These are phyloP conservation scores for Endotrypanum monterogeii DNA, from an alignment of 208 protist species.

Conservation along the genomic window DNA sequence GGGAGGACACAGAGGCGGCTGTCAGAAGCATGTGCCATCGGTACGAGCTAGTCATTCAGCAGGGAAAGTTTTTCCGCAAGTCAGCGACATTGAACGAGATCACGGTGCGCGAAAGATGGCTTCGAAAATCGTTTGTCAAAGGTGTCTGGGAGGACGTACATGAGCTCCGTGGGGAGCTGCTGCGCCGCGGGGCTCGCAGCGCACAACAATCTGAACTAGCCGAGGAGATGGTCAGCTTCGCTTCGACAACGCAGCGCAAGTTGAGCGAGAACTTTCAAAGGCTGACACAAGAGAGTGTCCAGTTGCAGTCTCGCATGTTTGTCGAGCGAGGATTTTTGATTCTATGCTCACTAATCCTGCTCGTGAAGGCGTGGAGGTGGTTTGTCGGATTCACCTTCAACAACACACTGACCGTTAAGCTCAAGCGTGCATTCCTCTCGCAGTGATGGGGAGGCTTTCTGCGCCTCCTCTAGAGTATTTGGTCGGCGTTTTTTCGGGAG, in stretches of 20 bases:
- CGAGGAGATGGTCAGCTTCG: constrained; percentile 89
- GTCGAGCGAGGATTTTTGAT: constrained; percentile 67
- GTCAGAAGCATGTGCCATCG: constrained; percentile 87
- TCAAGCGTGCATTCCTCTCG: constrained; percentile 65
- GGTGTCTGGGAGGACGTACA: constrained; percentile 90
- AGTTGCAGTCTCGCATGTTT: constrained; percentile 78
- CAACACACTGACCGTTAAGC: constrained; percentile 70
- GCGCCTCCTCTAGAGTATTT: neutral
- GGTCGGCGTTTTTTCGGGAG: neutral
- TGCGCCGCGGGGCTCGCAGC: constrained; percentile 85
- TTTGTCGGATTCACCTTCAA: constrained; percentile 68
- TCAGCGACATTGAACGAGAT: constrained; percentile 85
- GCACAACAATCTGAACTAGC: constrained; percentile 89
- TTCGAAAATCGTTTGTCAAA: constrained; percentile 88
- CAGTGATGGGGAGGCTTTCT: constrained; percentile 5
- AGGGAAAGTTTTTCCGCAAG: constrained; percentile 85
- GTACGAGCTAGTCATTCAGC: constrained; percentile 87
- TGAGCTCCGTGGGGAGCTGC: constrained; percentile 85
- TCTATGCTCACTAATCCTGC: constrained; percentile 52
- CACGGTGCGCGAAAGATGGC: constrained; percentile 85
- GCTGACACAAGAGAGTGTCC: constrained; percentile 80
- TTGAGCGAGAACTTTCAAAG: constrained; percentile 90
- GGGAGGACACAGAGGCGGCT: constrained; percentile 66
- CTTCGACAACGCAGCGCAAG: constrained; percentile 79
- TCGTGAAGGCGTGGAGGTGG: constrained; percentile 85